phyloP scores from a whole-genome alignment of 2,329 filamentous ascomycete species.

The Colletotrichum sp. region DNA sequence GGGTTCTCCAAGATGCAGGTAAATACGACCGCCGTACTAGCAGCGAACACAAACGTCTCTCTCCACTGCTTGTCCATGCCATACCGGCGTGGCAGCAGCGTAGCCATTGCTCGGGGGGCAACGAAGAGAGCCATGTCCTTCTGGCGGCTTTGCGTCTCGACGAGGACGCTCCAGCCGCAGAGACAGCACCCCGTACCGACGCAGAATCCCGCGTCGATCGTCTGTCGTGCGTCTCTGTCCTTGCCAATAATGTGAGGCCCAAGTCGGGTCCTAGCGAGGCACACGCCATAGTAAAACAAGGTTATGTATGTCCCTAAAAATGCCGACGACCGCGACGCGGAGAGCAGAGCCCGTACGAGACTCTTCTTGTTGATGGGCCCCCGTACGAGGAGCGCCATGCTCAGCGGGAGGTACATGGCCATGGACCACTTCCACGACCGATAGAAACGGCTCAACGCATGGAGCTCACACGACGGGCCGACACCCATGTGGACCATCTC shows the following conservation, averaged over 20 bases:
- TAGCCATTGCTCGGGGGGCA: slow-evolving; percentile 76
- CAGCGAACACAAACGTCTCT: slow-evolving; percentile 69
- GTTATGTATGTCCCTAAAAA: slow-evolving; percentile 80
- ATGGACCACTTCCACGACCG: slow-evolving; percentile 76
- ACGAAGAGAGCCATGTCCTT: slow-evolving; percentile 84
- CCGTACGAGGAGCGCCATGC: slow-evolving; percentile 65
- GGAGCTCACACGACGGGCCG: slow-evolving; percentile 75
- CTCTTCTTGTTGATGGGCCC: slow-evolving; percentile 49
- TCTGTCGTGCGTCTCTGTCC: slow-evolving; percentile 49
- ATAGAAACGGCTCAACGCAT: slow-evolving; percentile 70
- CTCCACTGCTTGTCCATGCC: slow-evolving; percentile 64
- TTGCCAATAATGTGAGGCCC: slow-evolving; percentile 71
- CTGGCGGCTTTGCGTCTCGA: slow-evolving; percentile 68
- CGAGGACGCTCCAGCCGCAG: slow-evolving; percentile 82
- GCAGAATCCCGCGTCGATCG: slow-evolving; percentile 68
- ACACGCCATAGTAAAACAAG: slow-evolving; percentile 86
- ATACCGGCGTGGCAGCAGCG: slow-evolving; percentile 75
- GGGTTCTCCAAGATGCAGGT: slow-evolving; percentile 68
- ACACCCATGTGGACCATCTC: slow-evolving; percentile 83
- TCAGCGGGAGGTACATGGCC: slow-evolving; percentile 77
- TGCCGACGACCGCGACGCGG: slow-evolving; percentile 72
- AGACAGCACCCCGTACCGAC: slow-evolving; percentile 73
- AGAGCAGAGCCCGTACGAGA: slow-evolving; percentile 53
- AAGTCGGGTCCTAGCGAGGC: slow-evolving; percentile 73
- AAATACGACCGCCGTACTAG: slow-evolving; percentile 73